A percentile compares a stretch with the other conserved stretches of the same genome.
phyloP scores from a whole-genome alignment of 768 basidiomycete species.

The Fistulinella prunicolor region DNA sequence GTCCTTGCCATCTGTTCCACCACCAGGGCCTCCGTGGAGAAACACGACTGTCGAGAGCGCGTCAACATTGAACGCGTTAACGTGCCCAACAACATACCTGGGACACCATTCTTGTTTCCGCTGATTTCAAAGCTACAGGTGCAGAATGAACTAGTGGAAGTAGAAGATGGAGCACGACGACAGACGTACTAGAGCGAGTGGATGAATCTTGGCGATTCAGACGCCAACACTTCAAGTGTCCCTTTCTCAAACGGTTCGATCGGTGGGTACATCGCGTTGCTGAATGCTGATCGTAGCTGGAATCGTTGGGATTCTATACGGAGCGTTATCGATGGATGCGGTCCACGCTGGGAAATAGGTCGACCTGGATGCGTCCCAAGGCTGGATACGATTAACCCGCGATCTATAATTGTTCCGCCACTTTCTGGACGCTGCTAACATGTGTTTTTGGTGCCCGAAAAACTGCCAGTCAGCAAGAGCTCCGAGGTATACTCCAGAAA shows the following conservation, averaged over 20 bases:
- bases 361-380: not conserved
- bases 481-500: too few relatives aligned
- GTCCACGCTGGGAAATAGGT: constrained; percentile 10
- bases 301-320: not conserved
- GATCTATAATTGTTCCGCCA: too few relatives aligned
- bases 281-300: constrained; percentile 1
- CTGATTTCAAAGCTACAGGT: constrained; percentile 71
- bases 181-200: constrained; percentile 71
- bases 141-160: not conserved
- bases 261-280: constrained; percentile 57
- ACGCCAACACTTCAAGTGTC: constrained; percentile 64
- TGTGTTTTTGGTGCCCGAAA: too few relatives aligned
- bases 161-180: constrained; percentile 8
- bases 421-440: too few relatives aligned
- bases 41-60: constrained; percentile 57
- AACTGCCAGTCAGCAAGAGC: too few relatives aligned
- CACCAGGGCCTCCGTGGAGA: constrained; percentile 83
- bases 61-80: not conserved
- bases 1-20: constrained; percentile 66
- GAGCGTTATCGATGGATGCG: constrained; percentile 18
- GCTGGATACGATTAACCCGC: constrained; percentile 5
- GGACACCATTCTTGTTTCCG: constrained; percentile 72
- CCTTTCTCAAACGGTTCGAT: constrained; percentile 65
- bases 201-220: constrained; percentile 25
- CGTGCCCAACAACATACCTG: constrained; percentile 46